phyloP scores from a whole-genome alignment of 208 protist genomes.

The Acanthamoeba sp. region DNA sequence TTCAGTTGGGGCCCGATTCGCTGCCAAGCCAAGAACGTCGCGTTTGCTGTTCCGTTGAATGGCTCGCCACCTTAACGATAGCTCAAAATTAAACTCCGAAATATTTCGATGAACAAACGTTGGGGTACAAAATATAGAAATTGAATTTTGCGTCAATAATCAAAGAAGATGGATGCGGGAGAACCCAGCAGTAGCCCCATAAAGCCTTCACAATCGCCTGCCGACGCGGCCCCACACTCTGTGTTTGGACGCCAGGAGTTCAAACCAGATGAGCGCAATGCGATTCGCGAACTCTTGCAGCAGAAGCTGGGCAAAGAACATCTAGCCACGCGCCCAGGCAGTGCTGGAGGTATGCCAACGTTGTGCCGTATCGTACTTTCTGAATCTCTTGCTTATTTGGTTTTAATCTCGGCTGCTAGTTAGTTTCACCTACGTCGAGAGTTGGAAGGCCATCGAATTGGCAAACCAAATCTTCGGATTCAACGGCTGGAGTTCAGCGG shows the following conservation, averaged over 20 bases:
- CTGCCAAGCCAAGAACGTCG: not conserved
- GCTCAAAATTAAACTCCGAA: not conserved
- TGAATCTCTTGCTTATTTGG: not conserved
- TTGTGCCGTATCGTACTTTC: not conserved
- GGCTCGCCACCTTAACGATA: not conserved
- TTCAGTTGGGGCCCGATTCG: slow-evolving; percentile 67
- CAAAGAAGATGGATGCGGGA: not conserved
- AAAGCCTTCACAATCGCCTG: not conserved
- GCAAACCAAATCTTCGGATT: slow-evolving; percentile 88
- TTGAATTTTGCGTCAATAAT: not conserved
- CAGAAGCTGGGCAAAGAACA: slow-evolving; percentile 77
- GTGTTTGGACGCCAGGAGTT: slow-evolving; percentile 72
- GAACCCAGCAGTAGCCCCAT: slow-evolving; percentile 38
- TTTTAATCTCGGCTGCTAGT: not conserved
- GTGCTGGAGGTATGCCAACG: slow-evolving; percentile 43
- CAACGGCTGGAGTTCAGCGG: slow-evolving; percentile 87
- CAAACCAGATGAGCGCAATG: slow-evolving; percentile 49
- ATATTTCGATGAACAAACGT: not conserved
- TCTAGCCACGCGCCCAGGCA: slow-evolving; percentile 68
- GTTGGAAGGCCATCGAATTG: slow-evolving; percentile 87
- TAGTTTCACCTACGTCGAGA: slow-evolving; percentile 84
- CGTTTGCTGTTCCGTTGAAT: not conserved
- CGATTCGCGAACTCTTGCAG: slow-evolving; percentile 71
- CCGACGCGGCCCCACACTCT: not conserved
- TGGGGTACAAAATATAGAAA: too few species aligned